phyloP scores from a whole-genome alignment of 2,329 filamentous ascomycete species.

The Lithohypha guttulata region DNA sequence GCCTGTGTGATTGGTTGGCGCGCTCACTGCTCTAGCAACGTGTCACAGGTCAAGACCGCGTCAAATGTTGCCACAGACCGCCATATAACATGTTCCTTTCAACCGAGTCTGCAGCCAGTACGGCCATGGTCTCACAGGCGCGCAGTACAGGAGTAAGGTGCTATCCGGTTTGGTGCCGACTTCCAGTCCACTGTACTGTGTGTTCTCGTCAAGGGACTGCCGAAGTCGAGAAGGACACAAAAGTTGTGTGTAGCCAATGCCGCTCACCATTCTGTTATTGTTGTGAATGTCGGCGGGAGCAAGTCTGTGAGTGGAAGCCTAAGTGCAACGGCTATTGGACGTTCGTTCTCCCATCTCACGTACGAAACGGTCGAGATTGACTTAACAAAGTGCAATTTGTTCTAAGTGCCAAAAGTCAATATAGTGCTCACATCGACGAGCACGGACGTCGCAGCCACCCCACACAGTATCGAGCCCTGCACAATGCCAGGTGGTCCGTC shows the following conservation, averaged over 20 bases:
- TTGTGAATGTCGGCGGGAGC: slow-evolving; percentile 3
- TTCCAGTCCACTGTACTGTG: slow-evolving; percentile 3
- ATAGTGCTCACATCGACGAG: slow-evolving; percentile 4
- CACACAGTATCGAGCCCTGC: background rate
- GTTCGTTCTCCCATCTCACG: slow-evolving; percentile 1
- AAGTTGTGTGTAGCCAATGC: slow-evolving; percentile 1
- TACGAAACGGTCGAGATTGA: slow-evolving; percentile 1
- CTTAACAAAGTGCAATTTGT: slow-evolving; percentile 3
- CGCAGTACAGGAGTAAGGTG: slow-evolving; percentile 1
- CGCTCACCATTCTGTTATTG: slow-evolving; percentile 1
- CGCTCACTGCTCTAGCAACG: slow-evolving; percentile 1
- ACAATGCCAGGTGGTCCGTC: background rate
- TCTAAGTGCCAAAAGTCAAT: slow-evolving; percentile 1
- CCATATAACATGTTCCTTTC: background rate
- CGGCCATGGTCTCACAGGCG: slow-evolving; percentile 1
- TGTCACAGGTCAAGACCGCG: slow-evolving; percentile 1
- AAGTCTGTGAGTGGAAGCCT: slow-evolving; percentile 3
- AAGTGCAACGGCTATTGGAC: slow-evolving; percentile 1
- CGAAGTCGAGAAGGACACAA: slow-evolving; percentile 3
- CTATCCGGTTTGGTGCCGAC: slow-evolving; percentile 3
- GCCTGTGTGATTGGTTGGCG: slow-evolving; percentile 1
- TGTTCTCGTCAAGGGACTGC: slow-evolving; percentile 3
- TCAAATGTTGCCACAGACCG: slow-evolving; percentile 1
- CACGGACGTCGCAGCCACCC: slow-evolving; percentile 1
- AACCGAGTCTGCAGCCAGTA: background rate